Conservation (phyloP, 768 basidiomycete genomes). For the Cystobasidium ongulense region DNA sequence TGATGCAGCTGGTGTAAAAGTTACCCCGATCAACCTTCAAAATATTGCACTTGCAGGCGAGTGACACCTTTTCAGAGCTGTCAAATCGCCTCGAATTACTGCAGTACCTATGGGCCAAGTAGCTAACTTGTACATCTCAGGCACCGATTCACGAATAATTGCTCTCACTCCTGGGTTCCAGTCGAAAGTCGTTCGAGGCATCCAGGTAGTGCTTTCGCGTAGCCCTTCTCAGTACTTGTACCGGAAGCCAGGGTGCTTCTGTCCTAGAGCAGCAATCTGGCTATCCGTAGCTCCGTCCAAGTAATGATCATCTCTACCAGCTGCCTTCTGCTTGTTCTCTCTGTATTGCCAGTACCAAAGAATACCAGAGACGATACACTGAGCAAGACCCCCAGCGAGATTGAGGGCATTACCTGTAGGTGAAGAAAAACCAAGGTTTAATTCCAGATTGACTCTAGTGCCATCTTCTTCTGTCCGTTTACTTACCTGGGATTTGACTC, state of each 20-base stretch:
- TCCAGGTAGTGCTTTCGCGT: too few species aligned
- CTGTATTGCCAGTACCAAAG: conserved; percentile 31
- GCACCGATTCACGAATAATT: too few species aligned
- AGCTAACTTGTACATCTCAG: too few species aligned
- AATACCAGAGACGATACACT: conserved; percentile 24
- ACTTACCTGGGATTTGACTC: conserved; percentile 10
- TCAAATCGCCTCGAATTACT: too few species aligned
- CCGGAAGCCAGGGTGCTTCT: conserved; percentile 33
- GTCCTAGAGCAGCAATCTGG: conserved; percentile 35
- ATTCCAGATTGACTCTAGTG: neutral
- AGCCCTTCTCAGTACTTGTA: conserved; percentile 19
- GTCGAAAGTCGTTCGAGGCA: too few species aligned
- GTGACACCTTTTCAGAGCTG: too few species aligned
- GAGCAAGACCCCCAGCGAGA: conserved; percentile 21
- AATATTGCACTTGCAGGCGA: too few species aligned
- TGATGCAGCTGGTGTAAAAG: too few species aligned
- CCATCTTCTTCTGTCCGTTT: neutral
- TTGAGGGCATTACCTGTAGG: conserved; percentile 34
- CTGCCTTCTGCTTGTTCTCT: conserved; percentile 38
- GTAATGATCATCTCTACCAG: conserved; percentile 37
- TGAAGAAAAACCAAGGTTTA: neutral
- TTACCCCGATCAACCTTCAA: too few species aligned
- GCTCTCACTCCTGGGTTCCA: too few species aligned
- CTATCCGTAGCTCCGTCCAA: conserved; percentile 38
- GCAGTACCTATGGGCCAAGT: too few species aligned